Base-by-base conservation (phyloP, 2,329 filamentous ascomycete genomes). In the Setomelanomma holmii region DNA sequence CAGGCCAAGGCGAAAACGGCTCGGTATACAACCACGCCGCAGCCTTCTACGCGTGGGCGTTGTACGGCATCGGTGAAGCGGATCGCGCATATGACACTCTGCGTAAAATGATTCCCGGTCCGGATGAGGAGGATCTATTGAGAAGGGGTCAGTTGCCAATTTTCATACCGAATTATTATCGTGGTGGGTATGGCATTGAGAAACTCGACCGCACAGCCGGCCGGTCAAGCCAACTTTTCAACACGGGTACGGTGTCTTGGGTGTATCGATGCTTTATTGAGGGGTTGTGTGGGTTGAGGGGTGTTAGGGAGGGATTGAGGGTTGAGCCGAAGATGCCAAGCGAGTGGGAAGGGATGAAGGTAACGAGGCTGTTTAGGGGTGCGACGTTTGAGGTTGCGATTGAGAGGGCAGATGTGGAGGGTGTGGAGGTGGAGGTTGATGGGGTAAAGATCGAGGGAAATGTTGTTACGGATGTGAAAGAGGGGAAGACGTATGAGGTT, bases 111-210 rank as follows among this genome's bases (percentile, higher is more conserved):
- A 75, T 85, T 3, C 82, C 83, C 0, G 83, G 83, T 0, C 83
- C 83, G 0, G 69, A 60, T 24, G 78, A 81, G 34, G 75, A 77
- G 6, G 82, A 85, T 57, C 80, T 83, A 51, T 39, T 78, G 19
- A 80, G 79, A 55, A 75, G 83, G 12, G 83, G 83, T 10, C 83
- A 85, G 69, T 70, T 85, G 39, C 83, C 83, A 0, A 76, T 84
- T 14, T 85, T 81, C 64, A 82, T 85, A 34, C 83, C 83, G 12
- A 85, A 84, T 63, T 85, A 85, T 70, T 85, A 84, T 72, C 64
- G 63, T 19, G 63, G 64, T 71, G 81, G 64, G 3, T 47, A 60
- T 21, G 61, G 64, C 1, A 59, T 64, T 8, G 33, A 55, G 24
- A 49, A 64, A 11, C 42, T 67, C 1, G 57, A 64, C 30, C 64